These are phyloP conservation scores for Calocybe gangraenosa DNA, from an alignment of 768 basidiomycete genomes.

Conservation along the genomic window DNA sequence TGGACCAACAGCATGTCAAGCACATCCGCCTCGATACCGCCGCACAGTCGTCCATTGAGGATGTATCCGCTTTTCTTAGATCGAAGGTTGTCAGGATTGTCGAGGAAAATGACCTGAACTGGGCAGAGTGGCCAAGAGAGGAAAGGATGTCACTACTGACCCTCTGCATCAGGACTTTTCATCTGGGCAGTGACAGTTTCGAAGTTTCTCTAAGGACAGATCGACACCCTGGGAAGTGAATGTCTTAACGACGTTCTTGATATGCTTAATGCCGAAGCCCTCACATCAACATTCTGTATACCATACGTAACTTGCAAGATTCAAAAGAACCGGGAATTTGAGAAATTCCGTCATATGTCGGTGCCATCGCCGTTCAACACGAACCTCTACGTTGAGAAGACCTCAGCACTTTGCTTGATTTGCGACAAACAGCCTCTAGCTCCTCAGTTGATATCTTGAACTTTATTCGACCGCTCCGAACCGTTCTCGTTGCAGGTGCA, in stretches of 20 bases:
- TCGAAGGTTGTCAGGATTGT: constrained; percentile 9
- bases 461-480: constrained; percentile 12
- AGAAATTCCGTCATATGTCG: constrained; percentile 14
- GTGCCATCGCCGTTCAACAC: constrained; percentile 8
- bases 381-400: constrained; percentile 9
- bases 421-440: constrained; percentile 3
- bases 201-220: constrained; percentile 9
- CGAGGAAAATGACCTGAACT: constrained; percentile 8
- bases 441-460: constrained; percentile 10
- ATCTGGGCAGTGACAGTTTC: too few species aligned
- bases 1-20: constrained; percentile 10
- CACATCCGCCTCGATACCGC: constrained; percentile 15
- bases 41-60: constrained; percentile 11
- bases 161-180: constrained; percentile 9
- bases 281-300: not conserved
- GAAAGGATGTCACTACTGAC: constrained; percentile 1
- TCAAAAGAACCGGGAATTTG: constrained; percentile 7
- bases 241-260: constrained; percentile 9
- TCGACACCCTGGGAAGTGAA: constrained; percentile 9
- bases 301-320: not conserved
- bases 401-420: constrained; percentile 6
- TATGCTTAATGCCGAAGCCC: constrained; percentile 1
- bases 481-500: constrained; percentile 13
- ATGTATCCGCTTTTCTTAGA: constrained; percentile 12
- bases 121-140: constrained; percentile 14